Evolutionary conservation across 345 rosid species (phyloP), one percentile per base, ranked within the genome.

Genomic region (Dipteronia sinensis): DNA sequence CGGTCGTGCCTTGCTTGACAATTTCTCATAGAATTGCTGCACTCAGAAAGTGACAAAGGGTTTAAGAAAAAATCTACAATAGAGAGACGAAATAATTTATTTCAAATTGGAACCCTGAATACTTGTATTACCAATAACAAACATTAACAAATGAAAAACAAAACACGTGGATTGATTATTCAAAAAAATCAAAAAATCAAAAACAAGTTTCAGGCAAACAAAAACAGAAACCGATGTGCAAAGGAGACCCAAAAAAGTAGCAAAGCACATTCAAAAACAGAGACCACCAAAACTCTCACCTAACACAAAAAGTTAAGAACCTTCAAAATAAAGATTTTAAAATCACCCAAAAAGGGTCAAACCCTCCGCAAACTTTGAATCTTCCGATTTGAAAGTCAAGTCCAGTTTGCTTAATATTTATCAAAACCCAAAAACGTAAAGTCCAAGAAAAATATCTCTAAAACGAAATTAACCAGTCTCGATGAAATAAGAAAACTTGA

Each of bases 11-110:
- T 94, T 96, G 73, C 91, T 92, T 59, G 97, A 89, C 80, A 96
- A 78, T 20, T 84, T 92, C 78, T 89, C 92, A 73, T 96, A 91
- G 87, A 92, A 96, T 96, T 91, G 92, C 99, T 96, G 83, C 81
- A 77, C 42, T 66, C 77, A 46, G 19, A 61, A 75, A 61, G 22
- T 6, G 73, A 71, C 7, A 49, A 13, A 23, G 20, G 5, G 1
- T 12, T 2, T 10, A 19, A 9, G 11, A 44, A 46, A 3, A 65
- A 34, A 17, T 6, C 6, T 13, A 9, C 0, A 44, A 10, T 22
- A 13, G 10, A 67, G 44, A 25, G 34, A 31, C 31, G 6, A 29
- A 44, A 63, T 63, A 22, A 75, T 9, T 15, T 15, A 20, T 23
- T 61, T 59, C 31, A 23, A 61, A 42, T 15, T 13, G 49, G 9